Conservation (phyloP, 805 yeast genomes). For the Yarrowia osloensis region DNA sequence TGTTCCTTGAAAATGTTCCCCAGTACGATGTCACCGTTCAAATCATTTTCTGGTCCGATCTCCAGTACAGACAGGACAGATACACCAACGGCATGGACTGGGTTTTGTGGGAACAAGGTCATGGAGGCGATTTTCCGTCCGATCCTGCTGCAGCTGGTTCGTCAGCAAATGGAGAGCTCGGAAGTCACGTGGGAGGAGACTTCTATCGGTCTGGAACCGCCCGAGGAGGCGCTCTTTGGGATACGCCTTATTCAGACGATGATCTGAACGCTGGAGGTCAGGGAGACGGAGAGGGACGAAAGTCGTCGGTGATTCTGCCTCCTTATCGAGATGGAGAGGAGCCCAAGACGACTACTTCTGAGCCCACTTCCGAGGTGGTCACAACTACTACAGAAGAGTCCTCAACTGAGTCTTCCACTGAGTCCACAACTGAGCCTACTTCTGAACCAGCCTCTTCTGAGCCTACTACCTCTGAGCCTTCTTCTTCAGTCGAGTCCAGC, state of each 20-base stretch:
- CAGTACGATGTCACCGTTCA: background rate
- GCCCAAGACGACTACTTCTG: background rate
- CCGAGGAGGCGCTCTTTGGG: background rate
- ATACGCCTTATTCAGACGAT: background rate
- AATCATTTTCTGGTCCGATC: background rate
- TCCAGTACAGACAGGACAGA: background rate
- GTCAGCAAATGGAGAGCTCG: background rate
- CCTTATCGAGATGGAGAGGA: background rate
- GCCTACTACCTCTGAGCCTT: background rate
- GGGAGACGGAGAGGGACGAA: background rate
- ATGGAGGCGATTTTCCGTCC: background rate
- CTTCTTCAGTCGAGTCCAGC: background rate
- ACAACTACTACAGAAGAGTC: background rate
- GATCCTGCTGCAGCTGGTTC: background rate
- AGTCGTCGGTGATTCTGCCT: background rate
- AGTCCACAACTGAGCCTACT: background rate
- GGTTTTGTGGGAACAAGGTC: background rate
- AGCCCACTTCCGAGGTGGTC: background rate
- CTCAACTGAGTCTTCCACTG: background rate
- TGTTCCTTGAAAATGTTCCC: background rate
- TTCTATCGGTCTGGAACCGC: background rate
- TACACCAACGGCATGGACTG: slow-evolving; percentile 5
- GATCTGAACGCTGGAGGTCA: background rate
- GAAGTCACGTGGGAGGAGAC: background rate
- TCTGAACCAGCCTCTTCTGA: background rate